Percentiles rank a stretch among this genome's conserved stretches.
Conservation (phyloP, 108 stramenopile species). For the Cafeteria roenbergensis region DNA sequence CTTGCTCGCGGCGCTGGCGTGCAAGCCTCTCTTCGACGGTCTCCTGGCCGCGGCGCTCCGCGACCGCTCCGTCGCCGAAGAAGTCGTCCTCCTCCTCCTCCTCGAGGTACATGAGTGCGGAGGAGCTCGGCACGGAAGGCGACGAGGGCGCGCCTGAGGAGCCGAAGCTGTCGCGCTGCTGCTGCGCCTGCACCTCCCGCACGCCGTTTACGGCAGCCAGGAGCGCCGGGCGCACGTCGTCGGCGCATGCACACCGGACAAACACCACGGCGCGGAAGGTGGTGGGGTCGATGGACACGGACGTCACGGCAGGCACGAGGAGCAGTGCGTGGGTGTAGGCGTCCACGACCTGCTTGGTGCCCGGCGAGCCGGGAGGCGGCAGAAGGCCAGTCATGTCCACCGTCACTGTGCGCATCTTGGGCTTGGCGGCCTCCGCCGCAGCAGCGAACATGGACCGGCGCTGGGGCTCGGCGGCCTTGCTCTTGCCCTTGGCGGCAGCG, state of each 20-base stretch:
- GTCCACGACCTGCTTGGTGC: background rate
- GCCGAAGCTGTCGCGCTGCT: too few relatives aligned
- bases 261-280: background rate
- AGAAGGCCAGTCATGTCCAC: background rate
- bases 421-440: background rate
- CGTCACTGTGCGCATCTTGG: background rate
- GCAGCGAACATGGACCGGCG: background rate
- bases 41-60: background rate
- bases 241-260: too few relatives aligned
- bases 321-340: background rate
- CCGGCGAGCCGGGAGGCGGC: too few relatives aligned
- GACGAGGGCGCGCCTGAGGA: too few relatives aligned
- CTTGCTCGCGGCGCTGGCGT: background rate
- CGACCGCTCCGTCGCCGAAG: background rate
- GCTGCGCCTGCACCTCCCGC: background rate
- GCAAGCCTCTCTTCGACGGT: background rate
- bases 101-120: background rate
- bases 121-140: too few relatives aligned
- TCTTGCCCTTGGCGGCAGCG: background rate
- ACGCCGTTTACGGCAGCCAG: background rate
- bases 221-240: background rate
- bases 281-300: background rate
- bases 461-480: background rate
- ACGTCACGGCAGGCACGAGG: background rate
- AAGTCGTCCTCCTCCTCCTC: background rate